A percentile compares a stretch with the other conserved stretches of the same genome.
phyloP scores from a whole-genome alignment of 2,329 filamentous ascomycete genomes.

The Trichoderma sp. region DNA sequence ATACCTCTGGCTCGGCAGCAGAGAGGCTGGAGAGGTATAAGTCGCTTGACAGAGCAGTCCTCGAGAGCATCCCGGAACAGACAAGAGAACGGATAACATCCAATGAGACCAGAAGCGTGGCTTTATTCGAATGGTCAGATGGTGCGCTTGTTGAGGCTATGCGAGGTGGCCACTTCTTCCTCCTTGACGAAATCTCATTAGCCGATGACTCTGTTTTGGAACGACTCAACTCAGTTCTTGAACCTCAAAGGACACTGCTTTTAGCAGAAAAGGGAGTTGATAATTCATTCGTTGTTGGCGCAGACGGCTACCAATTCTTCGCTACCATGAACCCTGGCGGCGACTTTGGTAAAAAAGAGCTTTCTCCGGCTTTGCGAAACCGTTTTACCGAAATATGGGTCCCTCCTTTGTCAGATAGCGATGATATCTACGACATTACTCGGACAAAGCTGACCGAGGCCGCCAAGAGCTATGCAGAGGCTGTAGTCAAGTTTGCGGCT shows the following conservation, averaged over 20 bases:
- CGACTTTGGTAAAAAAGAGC: constrained; percentile 96
- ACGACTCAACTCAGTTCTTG: constrained; percentile 92
- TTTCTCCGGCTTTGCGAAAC: constrained; percentile 92
- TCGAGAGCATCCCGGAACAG: constrained; percentile 51
- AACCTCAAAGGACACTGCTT: constrained; percentile 80
- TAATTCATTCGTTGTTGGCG: constrained; percentile 76
- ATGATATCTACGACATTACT: constrained; percentile 88
- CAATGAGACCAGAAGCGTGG: constrained; percentile 67
- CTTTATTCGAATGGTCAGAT: constrained; percentile 95
- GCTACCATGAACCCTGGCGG: constrained; percentile 99
- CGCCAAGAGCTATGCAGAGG: constrained; percentile 59
- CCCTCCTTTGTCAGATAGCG: constrained; percentile 77
- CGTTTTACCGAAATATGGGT: constrained; percentile 99
- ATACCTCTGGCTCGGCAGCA: constrained; percentile 50
- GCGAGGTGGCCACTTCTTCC: constrained; percentile 84
- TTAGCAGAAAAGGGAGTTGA: constrained; percentile 91
- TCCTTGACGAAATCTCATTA: constrained; percentile 96
- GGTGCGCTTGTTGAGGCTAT: constrained; percentile 93
- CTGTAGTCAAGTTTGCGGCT: constrained; percentile 82
- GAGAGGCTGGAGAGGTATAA: constrained; percentile 60
- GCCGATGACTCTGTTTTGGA: constrained; percentile 97
- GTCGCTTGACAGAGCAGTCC: constrained; percentile 48
- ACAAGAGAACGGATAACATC: constrained; percentile 50
- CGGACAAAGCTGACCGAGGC: constrained; percentile 66
- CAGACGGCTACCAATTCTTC: constrained; percentile 87